Conservation (phyloP, 345 rosid genomes). For the Passiflora organensis region DNA sequence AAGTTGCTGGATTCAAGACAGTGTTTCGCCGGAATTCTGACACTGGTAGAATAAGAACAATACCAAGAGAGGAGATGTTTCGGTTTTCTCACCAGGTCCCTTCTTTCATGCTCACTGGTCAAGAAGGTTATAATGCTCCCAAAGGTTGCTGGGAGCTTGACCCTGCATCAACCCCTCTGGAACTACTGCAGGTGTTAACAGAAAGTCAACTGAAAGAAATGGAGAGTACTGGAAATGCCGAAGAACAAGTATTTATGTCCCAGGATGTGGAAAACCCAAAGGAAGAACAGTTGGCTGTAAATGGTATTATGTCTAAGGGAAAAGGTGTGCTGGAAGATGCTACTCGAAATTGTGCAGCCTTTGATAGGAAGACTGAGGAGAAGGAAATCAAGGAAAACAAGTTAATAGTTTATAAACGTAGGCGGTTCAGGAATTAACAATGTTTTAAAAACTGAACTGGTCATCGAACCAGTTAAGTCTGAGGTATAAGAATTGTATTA, state of each 20-base stretch:
- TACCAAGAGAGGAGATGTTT: conserved; percentile 20
- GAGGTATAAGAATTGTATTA: too few species aligned
- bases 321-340: not conserved
- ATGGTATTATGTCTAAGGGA: conserved; percentile 8
- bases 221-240: conserved; percentile 5
- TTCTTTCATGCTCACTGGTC: conserved; percentile 21
- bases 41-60: conserved; percentile 14
- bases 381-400: not conserved
- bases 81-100: conserved; percentile 26
- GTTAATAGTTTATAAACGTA: conserved; percentile 14
- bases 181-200: conserved; percentile 16
- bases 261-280: not conserved
- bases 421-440: conserved; percentile 2
- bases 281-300: conserved; percentile 3
- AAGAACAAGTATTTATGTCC: not conserved
- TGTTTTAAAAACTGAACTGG: too few species aligned
- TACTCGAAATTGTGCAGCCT: conserved; percentile 1
- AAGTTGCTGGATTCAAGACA: conserved; percentile 27
- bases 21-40: conserved; percentile 24
- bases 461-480: too few species aligned
- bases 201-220: conserved; percentile 11
- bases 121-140: conserved; percentile 23
- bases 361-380: conserved; percentile 1
- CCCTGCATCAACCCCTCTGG: conserved; percentile 22
- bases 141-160: conserved; percentile 28